These are phyloP conservation scores for Pseudocercospora eumusae DNA, from an alignment of 2,329 filamentous ascomycete genomes.

Conservation along the genomic window DNA sequence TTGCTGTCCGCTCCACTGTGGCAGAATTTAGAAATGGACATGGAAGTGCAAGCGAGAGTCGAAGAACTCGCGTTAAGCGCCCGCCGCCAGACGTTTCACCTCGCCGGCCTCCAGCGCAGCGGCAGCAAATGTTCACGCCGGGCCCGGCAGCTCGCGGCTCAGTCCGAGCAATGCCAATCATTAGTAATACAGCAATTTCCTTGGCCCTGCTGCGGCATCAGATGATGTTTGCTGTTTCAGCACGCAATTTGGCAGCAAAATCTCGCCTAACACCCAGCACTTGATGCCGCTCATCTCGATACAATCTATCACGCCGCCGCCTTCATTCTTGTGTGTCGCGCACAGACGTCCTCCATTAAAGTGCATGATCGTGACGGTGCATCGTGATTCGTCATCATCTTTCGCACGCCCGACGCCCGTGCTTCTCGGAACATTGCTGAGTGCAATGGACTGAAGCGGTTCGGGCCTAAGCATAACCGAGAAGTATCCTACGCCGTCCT, in stretches of 20 bases:
- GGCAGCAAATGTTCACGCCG: too few species aligned
- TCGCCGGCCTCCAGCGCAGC: background rate
- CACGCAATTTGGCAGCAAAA: constrained; percentile 14
- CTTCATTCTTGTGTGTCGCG: background rate
- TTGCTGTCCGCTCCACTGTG: background rate
- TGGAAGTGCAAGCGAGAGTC: constrained; percentile 14
- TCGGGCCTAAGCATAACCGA: background rate
- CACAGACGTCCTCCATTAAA: background rate
- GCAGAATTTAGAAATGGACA: constrained; percentile 4
- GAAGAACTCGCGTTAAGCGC: constrained; percentile 18
- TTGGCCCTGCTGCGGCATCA: constrained; percentile 10
- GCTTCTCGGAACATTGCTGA: constrained; percentile 7
- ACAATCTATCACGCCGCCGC: constrained; percentile 2
- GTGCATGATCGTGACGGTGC: background rate
- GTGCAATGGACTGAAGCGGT: constrained; percentile 3
- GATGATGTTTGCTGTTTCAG: constrained; percentile 10
- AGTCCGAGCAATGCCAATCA: too few species aligned
- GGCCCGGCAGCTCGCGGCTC: constrained; percentile 4
- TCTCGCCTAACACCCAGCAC: constrained; percentile 6
- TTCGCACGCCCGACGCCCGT: too few species aligned
- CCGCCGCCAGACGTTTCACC: constrained; percentile 7
- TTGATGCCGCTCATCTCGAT: constrained; percentile 12
- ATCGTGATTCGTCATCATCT: too few species aligned
- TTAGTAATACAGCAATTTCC: too few species aligned
- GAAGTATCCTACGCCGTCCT: too few species aligned